Evolutionary conservation across 2,329 filamentous ascomycete genomes (phyloP), one percentile per base, ranked within the genome.

Genomic region (Cladosporium sp.): DNA sequence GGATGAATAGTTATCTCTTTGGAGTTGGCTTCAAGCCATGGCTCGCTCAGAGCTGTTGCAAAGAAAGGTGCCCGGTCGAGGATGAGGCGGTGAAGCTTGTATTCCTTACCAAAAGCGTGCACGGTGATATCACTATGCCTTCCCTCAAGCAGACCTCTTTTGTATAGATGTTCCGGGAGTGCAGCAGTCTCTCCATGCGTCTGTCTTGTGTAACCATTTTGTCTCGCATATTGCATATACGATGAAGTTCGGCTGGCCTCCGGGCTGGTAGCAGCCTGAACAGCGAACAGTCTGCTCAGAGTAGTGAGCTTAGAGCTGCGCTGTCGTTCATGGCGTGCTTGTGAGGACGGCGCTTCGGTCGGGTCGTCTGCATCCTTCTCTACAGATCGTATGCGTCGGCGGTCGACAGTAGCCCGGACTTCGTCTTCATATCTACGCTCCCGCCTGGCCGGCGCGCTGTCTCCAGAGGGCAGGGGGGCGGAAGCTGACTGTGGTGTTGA

Each of bases 41-140:
- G 82, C 40, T 82, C 83, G 0, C 82, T 85, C 28, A 86, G 76
- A 16, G 83, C 83, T 16, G 80, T 82, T 2, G 80, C 79, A 72
- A 86, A 86, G 78, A 85, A 86, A 0, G 84, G 83, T 5, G 84
- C 82, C 61, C 82, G 81, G 70, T 86, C 84, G 23, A 86, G 81
- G 23, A 86, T 79, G 10, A 86, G 75, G 21, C 84, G 82, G 70
- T 86, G 84, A 7, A 86, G 78, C 65, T 78, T 79, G 72, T 86
- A 86, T 57, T 76, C 76, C 52, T 81, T 80, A 11, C 80, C 81
- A 70, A 86, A 86, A 0, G 84, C 84, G 64, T 81, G 75, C 59
- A 86, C 74, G 26, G 81, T 81, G 60, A 86, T 85, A 69, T 86
- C 84, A 0, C 82, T 85, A 67, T 86, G 83, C 5, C 79, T 77